Base-by-base conservation (phyloP, 192 early-diverging fungal species). In the Rhizophagus clarus region DNA sequence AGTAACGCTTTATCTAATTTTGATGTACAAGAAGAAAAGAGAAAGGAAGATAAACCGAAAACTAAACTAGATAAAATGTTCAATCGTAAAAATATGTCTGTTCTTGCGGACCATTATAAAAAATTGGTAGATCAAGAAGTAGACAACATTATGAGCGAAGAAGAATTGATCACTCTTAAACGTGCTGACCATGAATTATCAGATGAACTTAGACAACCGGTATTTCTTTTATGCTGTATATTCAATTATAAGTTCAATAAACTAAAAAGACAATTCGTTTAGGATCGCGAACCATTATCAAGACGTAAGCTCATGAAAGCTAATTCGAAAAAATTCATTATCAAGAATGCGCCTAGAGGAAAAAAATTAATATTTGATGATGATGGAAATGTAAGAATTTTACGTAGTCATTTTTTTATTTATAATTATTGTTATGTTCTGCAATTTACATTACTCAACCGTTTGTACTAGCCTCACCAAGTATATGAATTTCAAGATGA, bases 31-130 rank as follows among this genome's bases (percentile, higher is more conserved):
- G 76, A 83, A 74, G 79, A 81, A 74, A 72, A 77, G 66, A 74
- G 87, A 90, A 82, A 81, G 61, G 80, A 51, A 42, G 8, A 68
- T 80, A 47, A 85, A 62, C 82, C 90, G 71, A 91, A 88, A 76
- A 97, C 95, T 22, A 95, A 94, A 51, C 89, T 97, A 9, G 97
- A 98, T 73, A 93, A 94, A 81, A 93, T 98, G 95, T 97, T 99
- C 87, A 88, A 88, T 9, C 91, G 95, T 80, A 95, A 95, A 87
- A 99, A 99, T 88, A 91, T 92, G 70, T 92, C 90, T 62, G 92
- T 97, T 45, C 82, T 99, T 73, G 94, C 97, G 1, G 93, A 95
- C 31, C 97, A 98, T 86, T 99, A 98, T 87, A 88, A 87, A 79
- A 94, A 92, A 77, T 85, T 98, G 31, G 90, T 95, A 2, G 96